Percentiles rank a stretch among this genome's conserved stretches.
phyloP scores from a whole-genome alignment of 306 rosid species.

The Sindora glabra region DNA sequence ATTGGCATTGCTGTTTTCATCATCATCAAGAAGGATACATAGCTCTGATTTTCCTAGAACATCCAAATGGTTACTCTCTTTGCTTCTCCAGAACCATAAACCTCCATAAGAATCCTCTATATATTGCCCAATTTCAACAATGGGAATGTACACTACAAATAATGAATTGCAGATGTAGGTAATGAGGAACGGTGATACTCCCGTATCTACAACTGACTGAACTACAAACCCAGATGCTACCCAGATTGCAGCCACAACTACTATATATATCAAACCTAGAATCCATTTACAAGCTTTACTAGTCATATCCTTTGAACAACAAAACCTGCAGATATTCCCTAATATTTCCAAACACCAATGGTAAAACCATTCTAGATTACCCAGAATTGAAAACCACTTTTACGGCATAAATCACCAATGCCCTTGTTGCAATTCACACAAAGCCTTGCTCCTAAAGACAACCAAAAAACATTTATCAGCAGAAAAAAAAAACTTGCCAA shows the following conservation, averaged over 20 bases:
- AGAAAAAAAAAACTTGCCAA: no score
- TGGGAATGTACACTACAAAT: constrained; percentile 50
- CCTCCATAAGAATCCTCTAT: constrained; percentile 35
- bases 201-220: constrained; percentile 58
- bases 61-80: constrained; percentile 10
- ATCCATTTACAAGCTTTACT: constrained; percentile 44
- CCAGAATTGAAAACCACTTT: background rate
- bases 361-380: background rate
- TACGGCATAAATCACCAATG: background rate
- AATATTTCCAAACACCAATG: background rate
- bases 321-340: background rate
- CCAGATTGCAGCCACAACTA: constrained; percentile 56
- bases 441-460: constrained; percentile 3
- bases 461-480: no score
- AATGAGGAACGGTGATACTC: constrained; percentile 54
- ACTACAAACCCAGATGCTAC: constrained; percentile 64
- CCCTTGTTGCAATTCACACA: constrained; percentile 5
- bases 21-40: constrained; percentile 34
- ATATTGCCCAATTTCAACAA: constrained; percentile 40
- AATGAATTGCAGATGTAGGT: no score
- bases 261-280: no score
- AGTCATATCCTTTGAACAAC: constrained; percentile 29
- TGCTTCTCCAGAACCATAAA: constrained; percentile 32
- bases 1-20: background rate
- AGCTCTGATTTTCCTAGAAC: constrained; percentile 38